A percentile compares a stretch with the other conserved stretches of the same genome.
Conservation (phyloP, 108 stramenopile species). For the Discostella stelligeroides region DNA sequence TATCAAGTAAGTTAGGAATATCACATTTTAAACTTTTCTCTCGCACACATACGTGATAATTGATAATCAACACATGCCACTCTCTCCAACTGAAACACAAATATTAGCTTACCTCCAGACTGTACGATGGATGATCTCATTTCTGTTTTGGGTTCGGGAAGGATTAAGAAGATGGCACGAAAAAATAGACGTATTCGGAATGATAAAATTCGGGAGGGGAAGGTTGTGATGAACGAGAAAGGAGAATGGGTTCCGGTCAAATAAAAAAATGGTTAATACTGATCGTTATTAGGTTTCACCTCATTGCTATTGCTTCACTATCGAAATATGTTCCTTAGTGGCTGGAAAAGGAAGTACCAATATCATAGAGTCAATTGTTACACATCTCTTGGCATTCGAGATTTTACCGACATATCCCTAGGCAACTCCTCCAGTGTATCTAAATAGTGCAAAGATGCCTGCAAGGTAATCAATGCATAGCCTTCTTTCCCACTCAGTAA, state of each 20-base stretch:
- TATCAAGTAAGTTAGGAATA: conserved; percentile 7
- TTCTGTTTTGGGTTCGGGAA: conserved; percentile 11
- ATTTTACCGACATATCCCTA: conserved; percentile 50
- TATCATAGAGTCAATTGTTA: no score
- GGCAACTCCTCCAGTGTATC: conserved; percentile 67
- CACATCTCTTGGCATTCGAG: neutral
- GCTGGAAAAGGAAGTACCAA: no score
- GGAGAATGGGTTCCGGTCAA: conserved; percentile 23
- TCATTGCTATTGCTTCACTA: no score
- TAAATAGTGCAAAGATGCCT: conserved; percentile 84
- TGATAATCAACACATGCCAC: neutral
- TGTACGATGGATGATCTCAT: conserved; percentile 20
- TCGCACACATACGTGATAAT: neutral
- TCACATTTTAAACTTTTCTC: neutral
- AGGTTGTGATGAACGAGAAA: conserved; percentile 28
- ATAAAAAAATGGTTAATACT: no score
- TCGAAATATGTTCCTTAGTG: no score
- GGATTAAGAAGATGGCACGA: conserved; percentile 25
- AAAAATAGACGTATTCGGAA: conserved; percentile 28
- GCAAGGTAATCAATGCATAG: conserved; percentile 83
- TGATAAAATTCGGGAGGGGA: conserved; percentile 37
- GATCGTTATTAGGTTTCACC: no score
- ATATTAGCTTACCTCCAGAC: neutral
- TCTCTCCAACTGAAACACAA: neutral
- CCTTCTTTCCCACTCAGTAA: conserved; percentile 85